These are phyloP conservation scores for Pleurotus djamor DNA, from an alignment of 768 basidiomycete species.

Conservation along the genomic window DNA sequence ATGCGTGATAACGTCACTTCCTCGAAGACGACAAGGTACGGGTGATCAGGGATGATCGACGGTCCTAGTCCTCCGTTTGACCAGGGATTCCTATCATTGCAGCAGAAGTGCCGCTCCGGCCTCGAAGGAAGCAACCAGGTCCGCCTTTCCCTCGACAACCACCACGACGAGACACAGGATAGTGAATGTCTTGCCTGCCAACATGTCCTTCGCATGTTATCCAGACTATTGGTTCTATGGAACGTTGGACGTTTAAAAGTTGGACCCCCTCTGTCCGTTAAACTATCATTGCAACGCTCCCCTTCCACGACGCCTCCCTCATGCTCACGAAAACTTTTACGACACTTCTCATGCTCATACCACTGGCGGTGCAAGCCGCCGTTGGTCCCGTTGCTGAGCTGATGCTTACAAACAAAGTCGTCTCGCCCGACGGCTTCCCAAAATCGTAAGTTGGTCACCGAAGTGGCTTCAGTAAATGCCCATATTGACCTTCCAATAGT, in stretches of 20 bases:
- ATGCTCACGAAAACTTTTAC: neutral
- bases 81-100: neutral
- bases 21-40: neutral
- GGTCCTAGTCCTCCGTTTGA: neutral
- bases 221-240: neutral
- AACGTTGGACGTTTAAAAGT: neutral
- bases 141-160: neutral
- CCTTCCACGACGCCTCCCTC: neutral
- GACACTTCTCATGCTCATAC: neutral
- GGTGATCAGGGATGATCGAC: neutral
- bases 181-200: neutral
- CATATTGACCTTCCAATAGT: neutral
- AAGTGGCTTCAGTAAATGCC: neutral
- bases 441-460: neutral
- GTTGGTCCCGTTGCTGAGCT: conserved; percentile 1
- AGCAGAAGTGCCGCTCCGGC: neutral
- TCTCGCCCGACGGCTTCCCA: conserved; percentile 3
- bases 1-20: neutral
- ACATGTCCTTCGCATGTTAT: conserved; percentile 1
- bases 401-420: conserved; percentile 1
- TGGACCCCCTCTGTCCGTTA: neutral
- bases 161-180: neutral
- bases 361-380: neutral
- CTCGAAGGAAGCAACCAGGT: neutral
- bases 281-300: neutral